Percentiles rank a stretch among this genome's conserved stretches.
Conservation (phyloP, 371 early-diverging fungal genomes). For the Mortierella sp. region DNA sequence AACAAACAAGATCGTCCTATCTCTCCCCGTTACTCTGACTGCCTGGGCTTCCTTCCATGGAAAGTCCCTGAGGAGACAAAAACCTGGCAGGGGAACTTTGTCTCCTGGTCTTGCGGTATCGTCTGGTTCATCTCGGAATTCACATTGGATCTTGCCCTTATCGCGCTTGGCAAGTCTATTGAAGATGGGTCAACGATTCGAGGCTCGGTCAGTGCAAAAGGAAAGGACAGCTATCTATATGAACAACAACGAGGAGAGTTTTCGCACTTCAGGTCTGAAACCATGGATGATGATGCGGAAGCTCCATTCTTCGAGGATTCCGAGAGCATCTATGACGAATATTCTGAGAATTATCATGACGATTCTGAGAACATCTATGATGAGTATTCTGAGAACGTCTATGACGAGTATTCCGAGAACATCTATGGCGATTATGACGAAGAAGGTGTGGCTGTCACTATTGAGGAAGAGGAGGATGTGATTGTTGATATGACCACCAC, state of each 20-base stretch:
- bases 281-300: not conserved
- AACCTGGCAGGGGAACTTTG: constrained; percentile 19
- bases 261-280: not conserved
- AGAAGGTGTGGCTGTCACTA: not conserved
- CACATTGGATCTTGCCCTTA: constrained; percentile 19
- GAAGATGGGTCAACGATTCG: constrained; percentile 2
- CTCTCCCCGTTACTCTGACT: constrained; percentile 20
- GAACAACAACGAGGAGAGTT: not conserved
- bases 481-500: not conserved
- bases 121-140: constrained; percentile 39
- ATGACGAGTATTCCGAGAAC: not conserved
- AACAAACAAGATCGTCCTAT: constrained; percentile 7
- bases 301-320: not conserved
- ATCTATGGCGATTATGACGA: not conserved
- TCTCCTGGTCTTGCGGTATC: constrained; percentile 27
- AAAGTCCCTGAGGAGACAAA: constrained; percentile 9
- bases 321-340: not conserved
- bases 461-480: not conserved
- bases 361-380: not conserved
- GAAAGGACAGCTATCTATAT: not conserved
- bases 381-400: not conserved
- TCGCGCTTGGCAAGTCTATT: constrained; percentile 2
- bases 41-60: constrained; percentile 25
- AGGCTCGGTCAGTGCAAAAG: not conserved
- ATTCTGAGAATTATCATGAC: not conserved